Percentiles rank a stretch among this genome's conserved stretches.
Conservation (phyloP, 192 early-diverging fungal species). For the Globomyces pollinis-pini region DNA sequence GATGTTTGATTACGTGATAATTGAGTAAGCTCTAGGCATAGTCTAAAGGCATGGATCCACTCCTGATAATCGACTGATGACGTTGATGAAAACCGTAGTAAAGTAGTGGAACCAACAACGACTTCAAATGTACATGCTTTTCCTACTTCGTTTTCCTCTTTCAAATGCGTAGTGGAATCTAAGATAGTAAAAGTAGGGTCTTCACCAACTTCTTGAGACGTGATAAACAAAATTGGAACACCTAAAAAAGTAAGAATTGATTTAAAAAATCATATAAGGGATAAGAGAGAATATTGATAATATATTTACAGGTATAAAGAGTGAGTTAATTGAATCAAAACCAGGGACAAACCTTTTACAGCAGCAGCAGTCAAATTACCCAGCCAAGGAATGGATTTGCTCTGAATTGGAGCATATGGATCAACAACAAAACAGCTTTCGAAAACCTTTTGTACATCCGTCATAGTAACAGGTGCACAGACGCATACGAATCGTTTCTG, state of each 20-base stretch:
- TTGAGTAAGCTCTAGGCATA: background rate
- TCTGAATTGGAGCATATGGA: slow-evolving; percentile 4
- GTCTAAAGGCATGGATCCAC: slow-evolving; percentile 3
- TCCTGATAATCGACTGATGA: slow-evolving; percentile 7
- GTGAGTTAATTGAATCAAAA: too few relatives aligned
- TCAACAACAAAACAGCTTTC: background rate
- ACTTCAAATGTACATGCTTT: slow-evolving; percentile 11
- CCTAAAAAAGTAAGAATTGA: background rate
- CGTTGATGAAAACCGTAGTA: background rate
- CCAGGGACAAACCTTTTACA: slow-evolving; percentile 3
- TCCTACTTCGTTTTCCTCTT: background rate
- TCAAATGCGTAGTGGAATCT: background rate
- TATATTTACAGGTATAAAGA: too few relatives aligned
- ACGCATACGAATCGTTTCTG: slow-evolving; percentile 7
- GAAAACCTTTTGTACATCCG: slow-evolving; percentile 8
- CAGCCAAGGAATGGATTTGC: slow-evolving; percentile 5
- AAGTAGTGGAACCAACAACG: background rate
- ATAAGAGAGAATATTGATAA: too few relatives aligned
- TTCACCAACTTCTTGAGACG: background rate
- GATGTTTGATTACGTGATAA: background rate
- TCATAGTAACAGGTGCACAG: slow-evolving; percentile 2
- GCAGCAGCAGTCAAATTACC: slow-evolving; percentile 5
- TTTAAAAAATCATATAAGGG: too few relatives aligned
- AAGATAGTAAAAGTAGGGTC: slow-evolving; percentile 3
- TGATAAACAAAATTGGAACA: background rate